phyloP scores from a whole-genome alignment of 2,329 filamentous ascomycete genomes.

The Aschersonia sp. region DNA sequence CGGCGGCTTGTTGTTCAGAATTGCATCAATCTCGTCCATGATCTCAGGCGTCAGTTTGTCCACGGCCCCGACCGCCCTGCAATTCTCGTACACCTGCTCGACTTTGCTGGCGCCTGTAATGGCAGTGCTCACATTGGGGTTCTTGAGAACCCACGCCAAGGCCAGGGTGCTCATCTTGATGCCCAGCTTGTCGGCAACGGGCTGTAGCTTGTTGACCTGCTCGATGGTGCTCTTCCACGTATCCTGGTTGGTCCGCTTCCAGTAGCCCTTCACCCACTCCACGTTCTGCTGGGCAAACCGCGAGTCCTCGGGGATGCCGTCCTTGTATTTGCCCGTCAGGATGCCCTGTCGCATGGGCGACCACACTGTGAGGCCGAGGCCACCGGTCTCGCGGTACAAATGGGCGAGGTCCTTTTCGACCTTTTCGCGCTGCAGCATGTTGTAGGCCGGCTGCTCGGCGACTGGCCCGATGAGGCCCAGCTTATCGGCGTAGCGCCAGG shows the following conservation, averaged over 20 bases:
- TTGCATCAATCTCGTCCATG: constrained; percentile 42
- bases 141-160: constrained; percentile 48
- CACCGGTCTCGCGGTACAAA: constrained; percentile 42
- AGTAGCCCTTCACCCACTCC: constrained; percentile 38
- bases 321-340: constrained; percentile 53
- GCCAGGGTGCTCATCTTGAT: constrained; percentile 41
- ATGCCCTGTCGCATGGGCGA: constrained; percentile 43
- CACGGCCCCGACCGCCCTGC: constrained; percentile 34
- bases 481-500: constrained; percentile 44
- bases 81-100: constrained; percentile 46
- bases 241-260: constrained; percentile 34
- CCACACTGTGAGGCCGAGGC: constrained; percentile 46
- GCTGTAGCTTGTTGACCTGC: constrained; percentile 43
- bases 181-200: constrained; percentile 50
- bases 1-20: constrained; percentile 43
- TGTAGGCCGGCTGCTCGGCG: constrained; percentile 55
- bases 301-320: constrained; percentile 45
- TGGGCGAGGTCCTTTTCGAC: constrained; percentile 50
- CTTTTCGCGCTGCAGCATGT: constrained; percentile 44
- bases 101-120: constrained; percentile 45
- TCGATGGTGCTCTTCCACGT: constrained; percentile 41
- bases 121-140: constrained; percentile 44
- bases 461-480: constrained; percentile 47
- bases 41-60: constrained; percentile 45
- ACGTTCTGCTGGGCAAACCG: constrained; percentile 41